Conservation (phyloP, 2,329 filamentous ascomycete species). For the Teratosphaeria gauchensis region DNA sequence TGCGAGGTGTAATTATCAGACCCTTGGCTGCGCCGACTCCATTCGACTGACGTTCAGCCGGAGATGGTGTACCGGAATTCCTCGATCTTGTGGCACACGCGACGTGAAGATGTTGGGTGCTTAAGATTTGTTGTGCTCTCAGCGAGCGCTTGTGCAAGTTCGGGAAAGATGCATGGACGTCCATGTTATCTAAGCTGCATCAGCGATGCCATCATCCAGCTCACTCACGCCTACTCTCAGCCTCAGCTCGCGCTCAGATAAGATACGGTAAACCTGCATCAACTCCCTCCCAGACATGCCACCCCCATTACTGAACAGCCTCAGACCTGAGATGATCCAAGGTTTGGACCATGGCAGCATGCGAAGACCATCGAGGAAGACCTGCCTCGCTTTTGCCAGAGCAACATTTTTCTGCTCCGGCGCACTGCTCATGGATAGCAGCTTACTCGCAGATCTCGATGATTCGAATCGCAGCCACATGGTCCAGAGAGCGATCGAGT, state of each 20-base stretch:
- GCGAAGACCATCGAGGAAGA: slow-evolving; percentile 48
- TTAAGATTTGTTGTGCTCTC: too few relatives aligned
- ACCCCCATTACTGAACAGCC: slow-evolving; percentile 24
- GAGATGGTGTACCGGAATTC: too few relatives aligned
- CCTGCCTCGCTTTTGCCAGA: slow-evolving; percentile 35
- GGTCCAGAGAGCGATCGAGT: slow-evolving; percentile 19
- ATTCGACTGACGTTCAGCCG: too few relatives aligned
- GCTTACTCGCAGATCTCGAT: neutral
- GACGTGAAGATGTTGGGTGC: too few relatives aligned
- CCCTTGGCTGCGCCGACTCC: too few relatives aligned
- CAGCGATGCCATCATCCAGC: neutral
- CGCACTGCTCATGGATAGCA: neutral
- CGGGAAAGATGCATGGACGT: too few relatives aligned
- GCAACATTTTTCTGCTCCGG: slow-evolving; percentile 22
- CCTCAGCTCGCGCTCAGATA: slow-evolving; percentile 53
- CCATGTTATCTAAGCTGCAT: neutral
- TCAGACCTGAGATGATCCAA: slow-evolving; percentile 49
- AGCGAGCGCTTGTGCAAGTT: too few relatives aligned
- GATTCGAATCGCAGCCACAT: slow-evolving; percentile 21
- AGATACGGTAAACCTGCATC: slow-evolving; percentile 44
- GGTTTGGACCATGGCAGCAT: slow-evolving; percentile 56
- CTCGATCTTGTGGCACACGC: too few relatives aligned
- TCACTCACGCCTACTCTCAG: slow-evolving; percentile 21
- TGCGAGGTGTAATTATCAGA: too few relatives aligned
- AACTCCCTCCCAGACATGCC: slow-evolving; percentile 40